A percentile compares a stretch with the other conserved stretches of the same genome.
phyloP scores from a whole-genome alignment of 2,329 filamentous ascomycete genomes.

The Penicillium sp. region DNA sequence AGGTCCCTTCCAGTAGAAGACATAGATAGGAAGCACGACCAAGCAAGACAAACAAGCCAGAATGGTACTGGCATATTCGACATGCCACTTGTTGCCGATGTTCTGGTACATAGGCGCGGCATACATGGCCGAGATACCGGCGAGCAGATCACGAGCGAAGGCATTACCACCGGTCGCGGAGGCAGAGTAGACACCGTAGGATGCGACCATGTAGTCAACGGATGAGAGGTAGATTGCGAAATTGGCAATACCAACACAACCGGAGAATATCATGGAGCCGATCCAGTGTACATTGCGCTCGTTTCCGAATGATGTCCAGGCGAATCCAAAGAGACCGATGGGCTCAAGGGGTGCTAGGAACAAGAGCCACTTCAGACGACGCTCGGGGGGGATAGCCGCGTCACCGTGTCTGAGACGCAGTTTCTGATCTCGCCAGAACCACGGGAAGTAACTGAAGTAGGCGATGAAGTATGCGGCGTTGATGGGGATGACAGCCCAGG shows the following conservation, averaged over 20 bases:
- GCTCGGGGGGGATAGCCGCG: slow-evolving; percentile 59
- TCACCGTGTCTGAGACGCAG: slow-evolving; percentile 47
- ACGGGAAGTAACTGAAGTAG: slow-evolving; percentile 57
- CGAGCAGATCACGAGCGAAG: slow-evolving; percentile 70
- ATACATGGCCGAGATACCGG: slow-evolving; percentile 68
- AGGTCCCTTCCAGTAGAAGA: slow-evolving; percentile 65
- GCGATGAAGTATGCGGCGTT: slow-evolving; percentile 66
- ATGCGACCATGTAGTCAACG: slow-evolving; percentile 74
- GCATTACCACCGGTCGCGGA: slow-evolving; percentile 75
- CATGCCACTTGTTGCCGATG: slow-evolving; percentile 53
- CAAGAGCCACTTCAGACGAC: slow-evolving; percentile 66
- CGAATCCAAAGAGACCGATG: slow-evolving; percentile 69
- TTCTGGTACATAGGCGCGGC: slow-evolving; percentile 64
- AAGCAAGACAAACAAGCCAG: slow-evolving; percentile 60
- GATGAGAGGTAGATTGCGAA: slow-evolving; percentile 72
- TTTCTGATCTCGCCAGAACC: slow-evolving; percentile 46
- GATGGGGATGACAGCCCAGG: slow-evolving; percentile 66
- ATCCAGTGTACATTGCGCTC: slow-evolving; percentile 65
- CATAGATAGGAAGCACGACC: slow-evolving; percentile 61
- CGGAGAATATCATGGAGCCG: slow-evolving; percentile 64
- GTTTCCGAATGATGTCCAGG: slow-evolving; percentile 65
- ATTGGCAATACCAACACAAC: slow-evolving; percentile 70
- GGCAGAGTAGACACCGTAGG: slow-evolving; percentile 71
- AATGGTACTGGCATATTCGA: slow-evolving; percentile 60
- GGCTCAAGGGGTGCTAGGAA: slow-evolving; percentile 63